Evolutionary conservation across 352 stramenopile species (phyloP).

Genomic region (Aphanomyces invadans): DNA sequence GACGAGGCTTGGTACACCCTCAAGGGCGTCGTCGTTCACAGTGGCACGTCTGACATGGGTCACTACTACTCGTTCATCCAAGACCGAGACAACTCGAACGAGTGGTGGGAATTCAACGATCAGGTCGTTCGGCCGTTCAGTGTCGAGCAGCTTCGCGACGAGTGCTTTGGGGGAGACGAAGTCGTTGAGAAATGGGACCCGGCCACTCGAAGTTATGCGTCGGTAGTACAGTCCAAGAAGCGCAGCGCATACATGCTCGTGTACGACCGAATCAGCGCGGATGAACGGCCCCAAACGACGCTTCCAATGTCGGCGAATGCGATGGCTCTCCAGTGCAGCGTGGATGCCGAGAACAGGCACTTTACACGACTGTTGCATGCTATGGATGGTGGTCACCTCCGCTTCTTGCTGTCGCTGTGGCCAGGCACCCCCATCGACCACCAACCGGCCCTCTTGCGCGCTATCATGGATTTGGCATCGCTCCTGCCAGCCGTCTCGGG

Average conservation of each 20-base stretch:
- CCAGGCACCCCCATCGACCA: background rate
- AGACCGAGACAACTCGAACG: slow-evolving; percentile 38
- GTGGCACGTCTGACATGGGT: slow-evolving; percentile 83
- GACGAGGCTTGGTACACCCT: slow-evolving; percentile 71
- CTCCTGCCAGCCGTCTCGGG: background rate
- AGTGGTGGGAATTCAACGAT: slow-evolving; percentile 92
- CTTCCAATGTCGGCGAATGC: background rate
- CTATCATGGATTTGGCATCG: background rate
- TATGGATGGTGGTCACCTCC: background rate
- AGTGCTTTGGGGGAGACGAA: slow-evolving; percentile 89
- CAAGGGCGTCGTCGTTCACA: slow-evolving; percentile 89
- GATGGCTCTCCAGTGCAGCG: background rate
- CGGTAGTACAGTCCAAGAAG: slow-evolving; percentile 49
- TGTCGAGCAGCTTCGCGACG: slow-evolving; percentile 50
- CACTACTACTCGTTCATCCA: slow-evolving; percentile 95
- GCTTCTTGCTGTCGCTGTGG: background rate
- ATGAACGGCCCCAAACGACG: background rate
- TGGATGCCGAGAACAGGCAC: background rate
- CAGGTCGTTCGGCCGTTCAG: slow-evolving; percentile 80
- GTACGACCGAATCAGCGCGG: slow-evolving; percentile 39
- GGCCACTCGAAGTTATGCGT: slow-evolving; percentile 25
- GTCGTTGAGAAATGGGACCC: slow-evolving; percentile 48
- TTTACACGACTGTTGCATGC: background rate
- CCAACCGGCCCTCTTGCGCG: background rate
- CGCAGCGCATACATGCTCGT: slow-evolving; percentile 74